Base-by-base conservation (phyloP, 805 yeast species). In the Nakazawaea peltata region DNA sequence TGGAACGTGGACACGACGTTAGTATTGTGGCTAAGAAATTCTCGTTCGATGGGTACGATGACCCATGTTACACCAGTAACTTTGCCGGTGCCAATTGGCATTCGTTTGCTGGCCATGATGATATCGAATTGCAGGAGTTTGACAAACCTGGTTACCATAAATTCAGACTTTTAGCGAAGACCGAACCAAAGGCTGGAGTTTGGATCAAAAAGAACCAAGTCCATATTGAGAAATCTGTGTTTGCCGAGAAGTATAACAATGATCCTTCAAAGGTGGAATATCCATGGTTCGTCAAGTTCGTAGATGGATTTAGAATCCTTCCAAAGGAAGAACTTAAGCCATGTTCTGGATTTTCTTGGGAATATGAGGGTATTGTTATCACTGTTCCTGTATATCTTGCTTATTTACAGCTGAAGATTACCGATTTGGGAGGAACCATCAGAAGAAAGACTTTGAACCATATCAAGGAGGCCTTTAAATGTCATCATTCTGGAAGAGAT, bases 11-110 rank as follows among this genome's bases (percentile, higher is more conserved):
- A 0, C 53, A 60, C 37, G 41, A 44, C 11, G 60, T 77, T n/a
- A 61, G 62, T 1, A 53, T 80, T 4, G 50, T 79, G 8, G 74
- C 81, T 0, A 61, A 53, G 26, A 60, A 61, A 51, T 63, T 56
- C 21, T 57, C 63, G 64, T 31, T 48, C 51, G 42, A 55, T 32
- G 18, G 44, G 43, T n/a, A 19, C 39, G 25, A 32, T 17, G 27
- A 48, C 33, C 48, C 56, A 1, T 32, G 45, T 43, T 41, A 48
- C 73, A 67, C 83, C 2, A 74, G 81, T 1, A 84, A 85, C 2
- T 71, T 63, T 49, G 86, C 85, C 0, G 86, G 86, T 3, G 87
- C 85, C 32, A 74, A 78, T 45, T 79, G 85, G 83, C 63, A 61
- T 32, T 70, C 81, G 12, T 74, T 76, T 55, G 84, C 82, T 2